phyloP scores from a whole-genome alignment of 108 stramenopile genomes.

The Cyclostephanos invisitatus region DNA sequence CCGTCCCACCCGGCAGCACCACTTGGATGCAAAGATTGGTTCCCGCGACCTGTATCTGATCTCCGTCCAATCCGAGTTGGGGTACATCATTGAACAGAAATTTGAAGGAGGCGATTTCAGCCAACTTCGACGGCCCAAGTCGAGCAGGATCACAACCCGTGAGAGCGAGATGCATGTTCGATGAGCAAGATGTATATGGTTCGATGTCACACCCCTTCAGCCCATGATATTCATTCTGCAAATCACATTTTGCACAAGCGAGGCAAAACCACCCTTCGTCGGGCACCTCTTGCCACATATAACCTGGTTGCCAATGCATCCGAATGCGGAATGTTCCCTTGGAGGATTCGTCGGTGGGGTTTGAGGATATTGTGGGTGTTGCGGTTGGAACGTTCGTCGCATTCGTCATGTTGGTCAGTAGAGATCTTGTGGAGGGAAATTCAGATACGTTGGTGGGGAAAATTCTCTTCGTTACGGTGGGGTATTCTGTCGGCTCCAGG shows the following conservation, averaged over 20 bases:
- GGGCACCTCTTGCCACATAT: conserved; percentile 17
- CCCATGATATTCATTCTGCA: neutral
- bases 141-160: conserved; percentile 2
- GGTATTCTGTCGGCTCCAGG: neutral
- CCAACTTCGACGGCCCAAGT: neutral
- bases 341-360: neutral
- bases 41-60: conserved; percentile 3
- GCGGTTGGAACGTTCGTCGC: neutral
- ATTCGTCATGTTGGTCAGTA: neutral
- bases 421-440: neutral
- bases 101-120: conserved; percentile 1
- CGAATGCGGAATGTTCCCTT: conserved; percentile 6
- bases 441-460: neutral
- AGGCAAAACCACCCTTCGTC: conserved; percentile 22
- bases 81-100: neutral
- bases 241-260: conserved; percentile 20
- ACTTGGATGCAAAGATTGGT: conserved; percentile 14
- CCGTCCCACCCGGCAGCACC: neutral
- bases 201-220: neutral
- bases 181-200: conserved; percentile 4
- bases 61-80: neutral
- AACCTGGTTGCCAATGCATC: conserved; percentile 15
- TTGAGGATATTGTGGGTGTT: neutral
- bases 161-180: conserved; percentile 18
- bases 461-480: neutral